Evolutionary conservation across 163 green algal genomes (phyloP).

Genomic region (Picocystis sp.): DNA sequence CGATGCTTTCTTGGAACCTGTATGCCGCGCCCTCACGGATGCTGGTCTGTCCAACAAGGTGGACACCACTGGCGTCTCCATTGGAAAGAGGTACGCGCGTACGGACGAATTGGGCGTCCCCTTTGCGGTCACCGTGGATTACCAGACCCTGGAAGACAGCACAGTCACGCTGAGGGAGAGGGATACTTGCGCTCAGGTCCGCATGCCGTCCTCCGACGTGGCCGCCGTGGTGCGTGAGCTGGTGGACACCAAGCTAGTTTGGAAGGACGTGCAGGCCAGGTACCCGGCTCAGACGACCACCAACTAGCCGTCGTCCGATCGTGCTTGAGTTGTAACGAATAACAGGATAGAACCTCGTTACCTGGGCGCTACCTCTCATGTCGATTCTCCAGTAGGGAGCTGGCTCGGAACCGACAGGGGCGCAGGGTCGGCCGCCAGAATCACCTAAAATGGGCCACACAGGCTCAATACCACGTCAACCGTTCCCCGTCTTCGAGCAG

Average conservation of each 20-base stretch:
- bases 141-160: conserved; percentile 37
- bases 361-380: too few relatives aligned
- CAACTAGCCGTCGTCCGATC: not conserved
- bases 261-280: conserved; percentile 43
- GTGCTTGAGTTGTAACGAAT: too few relatives aligned
- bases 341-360: too few relatives aligned
- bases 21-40: conserved; percentile 15
- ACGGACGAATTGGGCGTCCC: conserved; percentile 96
- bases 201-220: conserved; percentile 59
- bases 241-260: conserved; percentile 34
- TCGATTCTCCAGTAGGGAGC: too few relatives aligned
- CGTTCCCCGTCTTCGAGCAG: too few relatives aligned
- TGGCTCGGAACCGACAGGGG: too few relatives aligned
- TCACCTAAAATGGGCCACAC: too few relatives aligned
- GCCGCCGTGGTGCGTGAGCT: conserved; percentile 40
- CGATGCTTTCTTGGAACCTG: too few relatives aligned
- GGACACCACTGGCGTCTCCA: conserved; percentile 80
- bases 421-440: too few relatives aligned
- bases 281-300: conserved; percentile 55
- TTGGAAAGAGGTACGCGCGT: conserved; percentile 92
- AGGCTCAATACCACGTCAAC: too few relatives aligned
- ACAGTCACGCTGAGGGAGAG: conserved; percentile 91
- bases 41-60: conserved; percentile 65
- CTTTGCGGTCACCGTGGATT: conserved; percentile 92
- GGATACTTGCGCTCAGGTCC: conserved; percentile 77